These are phyloP conservation scores for Clathrus columnatus DNA, from an alignment of 768 basidiomycete genomes.

Conservation along the genomic window DNA sequence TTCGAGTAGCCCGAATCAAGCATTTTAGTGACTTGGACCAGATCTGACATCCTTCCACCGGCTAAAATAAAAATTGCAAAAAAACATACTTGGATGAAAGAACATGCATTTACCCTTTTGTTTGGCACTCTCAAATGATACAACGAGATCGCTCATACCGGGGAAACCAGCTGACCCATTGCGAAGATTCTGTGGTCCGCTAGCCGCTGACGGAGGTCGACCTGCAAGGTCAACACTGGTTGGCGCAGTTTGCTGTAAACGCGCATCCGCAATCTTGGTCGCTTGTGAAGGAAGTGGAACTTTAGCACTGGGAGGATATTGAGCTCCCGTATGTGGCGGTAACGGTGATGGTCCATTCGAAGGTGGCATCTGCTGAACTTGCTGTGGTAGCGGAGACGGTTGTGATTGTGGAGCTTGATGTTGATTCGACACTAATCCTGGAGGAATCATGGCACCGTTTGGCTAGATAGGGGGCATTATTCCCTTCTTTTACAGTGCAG, in stretches of 20 bases:
- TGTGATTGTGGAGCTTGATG: constrained; percentile 29
- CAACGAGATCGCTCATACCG: constrained; percentile 83
- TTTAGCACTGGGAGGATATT: constrained; percentile 66
- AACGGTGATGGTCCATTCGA: constrained; percentile 23
- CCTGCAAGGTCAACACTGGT: constrained; percentile 23
- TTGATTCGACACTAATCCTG: constrained; percentile 27
- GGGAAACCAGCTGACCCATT: constrained; percentile 39
- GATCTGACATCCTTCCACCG: constrained; percentile 76
- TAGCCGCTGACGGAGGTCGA: constrained; percentile 45
- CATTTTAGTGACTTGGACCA: constrained; percentile 86
- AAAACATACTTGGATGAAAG: background rate
- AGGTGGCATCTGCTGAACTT: constrained; percentile 30
- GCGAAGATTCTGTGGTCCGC: background rate
- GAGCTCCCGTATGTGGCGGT: constrained; percentile 30
- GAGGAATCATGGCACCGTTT: constrained; percentile 11
- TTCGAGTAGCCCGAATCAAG: constrained; percentile 86
- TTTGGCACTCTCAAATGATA: constrained; percentile 92
- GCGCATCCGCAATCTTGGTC: constrained; percentile 7
- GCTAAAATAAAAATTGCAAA: constrained; percentile 27
- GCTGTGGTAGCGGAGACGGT: constrained; percentile 44
- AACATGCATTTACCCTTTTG: constrained; percentile 86
- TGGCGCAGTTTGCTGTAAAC: constrained; percentile 21
- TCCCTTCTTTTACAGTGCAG: background rate
- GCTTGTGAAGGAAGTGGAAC: constrained; percentile 24
- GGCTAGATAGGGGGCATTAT: background rate